A percentile compares a stretch with the other conserved stretches of the same genome.
These are phyloP conservation scores for Trametes hirsuta DNA, from an alignment of 1,284 basidiomycete genomes.

Conservation along the genomic window DNA sequence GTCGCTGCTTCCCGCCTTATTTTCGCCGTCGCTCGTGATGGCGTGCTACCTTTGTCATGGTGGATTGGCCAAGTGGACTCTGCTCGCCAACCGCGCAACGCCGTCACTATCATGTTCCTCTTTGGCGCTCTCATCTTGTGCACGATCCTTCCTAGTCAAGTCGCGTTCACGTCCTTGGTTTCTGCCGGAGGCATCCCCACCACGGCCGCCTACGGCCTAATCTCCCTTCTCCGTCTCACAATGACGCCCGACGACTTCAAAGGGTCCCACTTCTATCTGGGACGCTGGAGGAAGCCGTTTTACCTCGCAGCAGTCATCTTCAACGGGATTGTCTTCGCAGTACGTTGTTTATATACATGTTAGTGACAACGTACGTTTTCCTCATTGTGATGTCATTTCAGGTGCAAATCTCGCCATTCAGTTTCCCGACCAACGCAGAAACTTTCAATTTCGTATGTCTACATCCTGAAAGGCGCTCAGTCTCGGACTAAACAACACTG, in stretches of 20 bases:
- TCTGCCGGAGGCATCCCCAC: conserved; percentile 83
- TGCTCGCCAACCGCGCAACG: conserved; percentile 76
- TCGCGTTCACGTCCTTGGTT: conserved; percentile 85
- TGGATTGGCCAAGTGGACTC: conserved; percentile 80
- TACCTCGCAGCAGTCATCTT: conserved; percentile 71
- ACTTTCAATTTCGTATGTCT: conserved; percentile 80
- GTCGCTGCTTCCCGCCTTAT: conserved; percentile 85
- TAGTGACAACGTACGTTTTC: background rate
- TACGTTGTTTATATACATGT: conserved; percentile 40
- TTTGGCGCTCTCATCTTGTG: conserved; percentile 76
- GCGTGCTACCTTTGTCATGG: conserved; percentile 76
- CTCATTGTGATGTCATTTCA: conserved; percentile 29
- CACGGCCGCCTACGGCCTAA: conserved; percentile 82
- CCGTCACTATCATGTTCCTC: conserved; percentile 80
- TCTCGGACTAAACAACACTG: background rate
- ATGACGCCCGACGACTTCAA: conserved; percentile 79
- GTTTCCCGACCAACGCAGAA: conserved; percentile 72
- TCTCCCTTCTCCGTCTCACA: conserved; percentile 69
- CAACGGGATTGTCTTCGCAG: conserved; percentile 73
- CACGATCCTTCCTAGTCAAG: conserved; percentile 83
- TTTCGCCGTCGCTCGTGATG: conserved; percentile 87
- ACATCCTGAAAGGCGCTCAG: background rate
- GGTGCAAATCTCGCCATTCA: conserved; percentile 82
- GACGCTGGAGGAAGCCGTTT: conserved; percentile 65
- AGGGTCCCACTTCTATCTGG: conserved; percentile 70